Conservation (phyloP, 345 rosid species). For the Eucalyptus erythrocorys region DNA sequence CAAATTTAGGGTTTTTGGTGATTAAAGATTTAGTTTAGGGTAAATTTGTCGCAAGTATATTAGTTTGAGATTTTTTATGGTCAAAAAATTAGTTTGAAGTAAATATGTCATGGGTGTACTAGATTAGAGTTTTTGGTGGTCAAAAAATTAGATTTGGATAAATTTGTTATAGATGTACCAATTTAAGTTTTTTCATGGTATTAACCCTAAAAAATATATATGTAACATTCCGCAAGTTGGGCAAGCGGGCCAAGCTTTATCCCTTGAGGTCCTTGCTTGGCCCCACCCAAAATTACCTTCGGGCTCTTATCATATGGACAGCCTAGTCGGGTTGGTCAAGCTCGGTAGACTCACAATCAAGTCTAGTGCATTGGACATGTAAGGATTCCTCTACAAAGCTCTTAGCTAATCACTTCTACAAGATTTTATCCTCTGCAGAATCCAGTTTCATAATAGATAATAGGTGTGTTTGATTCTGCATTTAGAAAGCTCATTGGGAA, state of each 20-base stretch:
- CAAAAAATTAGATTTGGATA: rapidly evolving
- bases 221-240: neutral
- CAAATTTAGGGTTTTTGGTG: rapidly evolving
- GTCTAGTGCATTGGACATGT: neutral
- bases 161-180: rapidly evolving
- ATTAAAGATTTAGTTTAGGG: too few species aligned
- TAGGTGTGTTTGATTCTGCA: too few species aligned
- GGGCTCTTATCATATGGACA: too few species aligned
- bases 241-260: neutral
- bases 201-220: neutral
- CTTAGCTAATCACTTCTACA: neutral
- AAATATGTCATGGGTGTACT: rapidly evolving
- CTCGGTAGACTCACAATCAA: neutral
- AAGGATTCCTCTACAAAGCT: neutral
- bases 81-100: too few species aligned
- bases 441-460: neutral
- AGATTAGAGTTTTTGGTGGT: too few species aligned
- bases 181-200: too few species aligned
- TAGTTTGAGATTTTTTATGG: too few species aligned
- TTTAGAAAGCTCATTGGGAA: too few species aligned
- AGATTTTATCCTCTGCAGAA: neutral
- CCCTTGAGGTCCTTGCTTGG: neutral
- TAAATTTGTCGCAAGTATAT: rapidly evolving
- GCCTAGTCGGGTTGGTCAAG: neutral
- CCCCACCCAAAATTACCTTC: neutral